Evolutionary conservation across 257 asterid species (phyloP).

Genomic region (Pogostemon cablin): DNA sequence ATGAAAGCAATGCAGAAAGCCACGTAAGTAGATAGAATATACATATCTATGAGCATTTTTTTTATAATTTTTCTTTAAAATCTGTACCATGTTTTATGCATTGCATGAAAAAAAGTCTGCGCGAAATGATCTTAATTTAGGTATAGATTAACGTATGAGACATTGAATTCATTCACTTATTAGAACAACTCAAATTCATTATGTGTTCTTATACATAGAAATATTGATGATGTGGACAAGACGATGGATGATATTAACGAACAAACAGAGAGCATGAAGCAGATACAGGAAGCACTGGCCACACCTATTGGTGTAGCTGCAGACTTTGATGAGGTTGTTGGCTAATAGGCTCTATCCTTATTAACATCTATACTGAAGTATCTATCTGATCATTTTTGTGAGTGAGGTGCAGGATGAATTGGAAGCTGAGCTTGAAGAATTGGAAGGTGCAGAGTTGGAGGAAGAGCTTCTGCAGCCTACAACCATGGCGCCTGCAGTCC

Average conservation of each 20-base stretch:
- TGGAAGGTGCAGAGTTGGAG: conserved; percentile 81
- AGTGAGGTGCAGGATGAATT: conserved; percentile 65
- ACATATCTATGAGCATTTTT: neutral
- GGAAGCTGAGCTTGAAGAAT: conserved; percentile 80
- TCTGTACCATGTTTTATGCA: neutral
- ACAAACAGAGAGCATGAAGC: conserved; percentile 87
- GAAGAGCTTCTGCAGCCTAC: conserved; percentile 78
- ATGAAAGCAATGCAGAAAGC: conserved; percentile 80
- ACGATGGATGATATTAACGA: conserved; percentile 94
- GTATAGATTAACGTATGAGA: neutral
- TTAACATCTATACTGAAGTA: neutral
- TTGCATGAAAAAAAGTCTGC: neutral
- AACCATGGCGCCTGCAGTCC: conserved; percentile 55
- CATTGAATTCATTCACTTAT: neutral
- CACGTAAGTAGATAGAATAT: conserved; percentile 50
- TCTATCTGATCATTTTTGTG: conserved; percentile 4
- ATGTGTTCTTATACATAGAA: conserved; percentile 43
- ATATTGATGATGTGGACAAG: conserved; percentile 88
- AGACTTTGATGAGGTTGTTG: conserved; percentile 67
- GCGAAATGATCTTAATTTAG: neutral
- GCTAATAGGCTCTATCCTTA: neutral
- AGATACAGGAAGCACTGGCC: conserved; percentile 79
- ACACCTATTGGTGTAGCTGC: conserved; percentile 74
- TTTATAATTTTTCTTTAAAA: neutral
- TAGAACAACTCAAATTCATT: neutral